These are phyloP conservation scores for Taxillus chinensis DNA, from an alignment of 164 flowering plant species.

Conservation along the genomic window DNA sequence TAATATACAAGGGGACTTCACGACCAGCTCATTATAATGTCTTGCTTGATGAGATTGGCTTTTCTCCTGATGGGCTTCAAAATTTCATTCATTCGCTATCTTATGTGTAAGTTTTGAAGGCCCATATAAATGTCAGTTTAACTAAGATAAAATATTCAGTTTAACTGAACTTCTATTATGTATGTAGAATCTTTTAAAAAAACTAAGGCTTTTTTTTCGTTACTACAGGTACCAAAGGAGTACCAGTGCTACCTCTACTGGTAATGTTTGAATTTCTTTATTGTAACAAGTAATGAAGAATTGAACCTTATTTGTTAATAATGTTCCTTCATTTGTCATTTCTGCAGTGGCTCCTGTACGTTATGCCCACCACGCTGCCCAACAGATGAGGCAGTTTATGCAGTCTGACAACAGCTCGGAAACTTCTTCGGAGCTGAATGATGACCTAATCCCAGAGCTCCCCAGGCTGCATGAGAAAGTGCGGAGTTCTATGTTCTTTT, in stretches of 20 bases:
- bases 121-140: neutral
- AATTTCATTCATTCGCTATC: constrained; percentile 61
- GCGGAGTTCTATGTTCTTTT: constrained; percentile 72
- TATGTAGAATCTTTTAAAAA: neutral
- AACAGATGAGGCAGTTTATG: constrained; percentile 56
- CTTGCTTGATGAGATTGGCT: constrained; percentile 82
- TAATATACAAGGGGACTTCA: constrained; percentile 54
- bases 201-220: neutral
- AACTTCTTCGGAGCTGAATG: constrained; percentile 26
- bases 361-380: constrained; percentile 83
- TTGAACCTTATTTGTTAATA: neutral
- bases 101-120: constrained; percentile 56
- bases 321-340: neutral
- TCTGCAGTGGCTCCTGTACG: constrained; percentile 71
- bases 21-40: constrained; percentile 87
- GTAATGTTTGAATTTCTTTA: constrained; percentile 22
- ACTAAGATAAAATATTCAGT: neutral
- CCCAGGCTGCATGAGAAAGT: constrained; percentile 53
- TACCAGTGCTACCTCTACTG: constrained; percentile 63
- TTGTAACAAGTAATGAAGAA: neutral
- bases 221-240: constrained; percentile 73
- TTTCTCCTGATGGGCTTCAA: constrained; percentile 68
- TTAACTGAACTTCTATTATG: neutral
- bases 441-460: constrained; percentile 46
- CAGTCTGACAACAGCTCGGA: constrained; percentile 55